Conservation (phyloP, 306 rosid genomes). For the Vigna unguiculata region DNA sequence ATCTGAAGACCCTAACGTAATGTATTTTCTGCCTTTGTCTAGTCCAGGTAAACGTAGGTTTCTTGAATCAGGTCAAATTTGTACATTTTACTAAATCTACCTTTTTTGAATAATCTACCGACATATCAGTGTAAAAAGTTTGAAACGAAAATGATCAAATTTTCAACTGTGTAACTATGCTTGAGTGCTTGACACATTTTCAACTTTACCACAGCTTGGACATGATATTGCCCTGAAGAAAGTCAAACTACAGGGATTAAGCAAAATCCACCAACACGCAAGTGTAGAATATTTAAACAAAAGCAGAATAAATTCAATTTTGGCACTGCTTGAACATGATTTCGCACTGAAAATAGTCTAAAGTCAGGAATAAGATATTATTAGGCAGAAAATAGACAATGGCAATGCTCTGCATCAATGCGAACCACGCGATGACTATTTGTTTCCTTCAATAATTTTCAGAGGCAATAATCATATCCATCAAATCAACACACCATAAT, state of each 20-base stretch:
- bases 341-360: constrained; percentile 2
- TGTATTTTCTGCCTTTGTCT: neutral
- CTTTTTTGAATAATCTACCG: neutral
- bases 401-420: neutral
- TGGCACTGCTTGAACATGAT: constrained; percentile 17
- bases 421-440: constrained; percentile 15
- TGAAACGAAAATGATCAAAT: neutral
- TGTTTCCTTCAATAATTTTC: constrained; percentile 28
- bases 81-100: neutral
- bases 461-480: neutral
- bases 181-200: neutral
- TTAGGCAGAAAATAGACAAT: constrained; percentile 8
- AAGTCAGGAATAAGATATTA: neutral
- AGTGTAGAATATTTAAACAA: neutral
- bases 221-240: neutral
- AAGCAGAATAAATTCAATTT: constrained; percentile 3
- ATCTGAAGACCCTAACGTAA: neutral
- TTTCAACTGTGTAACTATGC: neutral
- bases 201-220: constrained; percentile 12
- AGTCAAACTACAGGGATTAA: neutral
- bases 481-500: constrained; percentile 14
- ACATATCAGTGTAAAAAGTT: neutral
- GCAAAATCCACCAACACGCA: neutral
- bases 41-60: neutral
- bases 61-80: no score